These are phyloP conservation scores for Starmerella etchellsii DNA, from an alignment of 805 yeast species.

Conservation along the genomic window DNA sequence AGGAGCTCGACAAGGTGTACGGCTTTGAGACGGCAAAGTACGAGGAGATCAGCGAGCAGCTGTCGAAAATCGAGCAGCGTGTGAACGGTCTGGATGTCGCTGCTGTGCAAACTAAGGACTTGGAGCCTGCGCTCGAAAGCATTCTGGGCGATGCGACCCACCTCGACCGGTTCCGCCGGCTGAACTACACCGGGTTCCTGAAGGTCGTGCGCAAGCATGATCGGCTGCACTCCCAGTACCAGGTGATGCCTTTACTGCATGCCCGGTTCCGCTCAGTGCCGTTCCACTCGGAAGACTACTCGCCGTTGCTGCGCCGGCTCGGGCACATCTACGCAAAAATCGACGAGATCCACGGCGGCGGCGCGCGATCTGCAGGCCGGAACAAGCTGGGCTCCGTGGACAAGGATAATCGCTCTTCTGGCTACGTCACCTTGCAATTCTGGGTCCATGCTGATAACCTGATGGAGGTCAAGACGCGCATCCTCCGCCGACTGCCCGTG, in stretches of 20 bases:
- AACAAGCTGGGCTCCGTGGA: slow-evolving; percentile 26
- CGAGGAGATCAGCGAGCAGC: slow-evolving; percentile 49
- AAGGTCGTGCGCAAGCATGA: slow-evolving; percentile 95
- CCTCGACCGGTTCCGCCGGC: slow-evolving; percentile 76
- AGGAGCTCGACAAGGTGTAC: slow-evolving; percentile 84
- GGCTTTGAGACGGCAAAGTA: slow-evolving; percentile 68
- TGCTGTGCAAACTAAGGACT: slow-evolving; percentile 34
- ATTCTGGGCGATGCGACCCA: slow-evolving; percentile 65
- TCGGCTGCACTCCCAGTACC: slow-evolving; percentile 70
- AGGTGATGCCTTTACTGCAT: slow-evolving; percentile 80
- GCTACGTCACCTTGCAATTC: slow-evolving; percentile 54
- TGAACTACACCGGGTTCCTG: slow-evolving; percentile 88
- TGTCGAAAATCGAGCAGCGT: slow-evolving; percentile 49
- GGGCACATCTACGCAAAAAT: slow-evolving; percentile 70
- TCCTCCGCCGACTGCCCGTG: slow-evolving; percentile 85
- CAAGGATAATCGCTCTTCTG: slow-evolving; percentile 27
- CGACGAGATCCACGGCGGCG: slow-evolving; percentile 50
- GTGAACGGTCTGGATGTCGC: slow-evolving; percentile 30
- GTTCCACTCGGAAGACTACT: slow-evolving; percentile 86
- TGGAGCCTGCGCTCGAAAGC: slow-evolving; percentile 61
- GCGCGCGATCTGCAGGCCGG: slow-evolving; percentile 20
- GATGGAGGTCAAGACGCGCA: slow-evolving; percentile 95
- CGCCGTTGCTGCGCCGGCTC: slow-evolving; percentile 69
- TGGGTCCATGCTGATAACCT: slow-evolving; percentile 96
- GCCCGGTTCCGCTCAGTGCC: slow-evolving; percentile 81